Conservation (phyloP, 1,284 basidiomycete genomes). For the Sanghuangporus baumii region DNA sequence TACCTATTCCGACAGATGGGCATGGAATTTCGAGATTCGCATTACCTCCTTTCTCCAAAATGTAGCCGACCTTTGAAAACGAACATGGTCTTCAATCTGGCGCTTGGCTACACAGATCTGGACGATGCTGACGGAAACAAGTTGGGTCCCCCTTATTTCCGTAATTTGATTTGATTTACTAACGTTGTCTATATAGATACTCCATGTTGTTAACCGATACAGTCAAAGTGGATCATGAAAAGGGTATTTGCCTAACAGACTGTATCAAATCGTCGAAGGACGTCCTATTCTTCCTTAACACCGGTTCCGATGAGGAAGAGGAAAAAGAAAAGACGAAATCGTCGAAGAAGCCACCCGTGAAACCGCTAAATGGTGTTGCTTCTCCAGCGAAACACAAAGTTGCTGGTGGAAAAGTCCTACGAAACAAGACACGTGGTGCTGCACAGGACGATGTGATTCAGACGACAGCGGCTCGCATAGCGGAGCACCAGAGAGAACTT, state of each 20-base stretch:
- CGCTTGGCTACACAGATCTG: conserved; percentile 82
- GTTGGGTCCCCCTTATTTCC: conserved; percentile 34
- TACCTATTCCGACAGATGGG: conserved; percentile 57
- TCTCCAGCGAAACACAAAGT: conserved; percentile 67
- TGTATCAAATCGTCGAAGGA: conserved; percentile 82
- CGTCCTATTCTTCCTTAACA: conserved; percentile 81
- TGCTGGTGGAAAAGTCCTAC: conserved; percentile 75
- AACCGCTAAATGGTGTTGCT: conserved; percentile 48
- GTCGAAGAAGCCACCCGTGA: conserved; percentile 50
- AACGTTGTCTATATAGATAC: conserved; percentile 51
- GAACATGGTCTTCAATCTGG: conserved; percentile 84
- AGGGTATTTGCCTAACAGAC: conserved; percentile 73
- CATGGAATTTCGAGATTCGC: conserved; percentile 90
- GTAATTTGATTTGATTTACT: background rate
- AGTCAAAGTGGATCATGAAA: conserved; percentile 69
- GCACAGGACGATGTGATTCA: conserved; percentile 76
- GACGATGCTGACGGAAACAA: conserved; percentile 72
- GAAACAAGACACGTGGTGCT: conserved; percentile 78
- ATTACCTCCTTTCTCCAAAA: conserved; percentile 80
- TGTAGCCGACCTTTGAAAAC: conserved; percentile 66
- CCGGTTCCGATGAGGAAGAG: conserved; percentile 45
- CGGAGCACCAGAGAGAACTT: conserved; percentile 85
- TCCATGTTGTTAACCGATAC: conserved; percentile 90
- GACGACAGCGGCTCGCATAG: conserved; percentile 66
- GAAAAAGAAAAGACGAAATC: conserved; percentile 47